Conservation (phyloP, 2,329 filamentous ascomycete species). For the Neopestalotiopsis sp. region DNA sequence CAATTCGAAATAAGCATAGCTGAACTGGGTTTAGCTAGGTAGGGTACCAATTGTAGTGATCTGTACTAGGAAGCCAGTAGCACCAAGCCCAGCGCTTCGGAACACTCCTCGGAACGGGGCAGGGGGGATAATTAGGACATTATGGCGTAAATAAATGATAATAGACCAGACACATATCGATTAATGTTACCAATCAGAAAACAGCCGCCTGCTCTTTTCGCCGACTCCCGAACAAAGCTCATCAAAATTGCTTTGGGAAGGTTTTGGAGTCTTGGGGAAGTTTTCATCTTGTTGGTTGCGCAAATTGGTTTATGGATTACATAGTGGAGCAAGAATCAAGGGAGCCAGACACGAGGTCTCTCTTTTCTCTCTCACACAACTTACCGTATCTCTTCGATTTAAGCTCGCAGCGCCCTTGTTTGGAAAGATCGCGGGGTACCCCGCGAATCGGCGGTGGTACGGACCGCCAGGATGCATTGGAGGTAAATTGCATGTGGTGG, state of each 20-base stretch:
- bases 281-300: neutral
- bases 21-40: no score
- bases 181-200: neutral
- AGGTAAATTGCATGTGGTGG: no score
- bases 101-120: neutral
- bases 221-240: neutral
- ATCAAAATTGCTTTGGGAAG: neutral
- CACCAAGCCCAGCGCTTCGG: neutral
- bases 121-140: neutral
- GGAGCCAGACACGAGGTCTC: neutral
- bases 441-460: conserved; percentile 9
- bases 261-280: neutral
- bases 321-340: neutral
- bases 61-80: no score
- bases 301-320: neutral
- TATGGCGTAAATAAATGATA: neutral
- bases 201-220: neutral
- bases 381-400: neutral
- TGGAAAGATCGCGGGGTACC: conserved; percentile 17
- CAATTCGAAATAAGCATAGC: neutral
- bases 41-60: no score
- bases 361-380: no score
- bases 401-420: neutral
- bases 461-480: neutral
- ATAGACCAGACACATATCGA: neutral